Base-by-base conservation (phyloP, 1,284 basidiomycete genomes). In the Gymnopus androsaceus region DNA sequence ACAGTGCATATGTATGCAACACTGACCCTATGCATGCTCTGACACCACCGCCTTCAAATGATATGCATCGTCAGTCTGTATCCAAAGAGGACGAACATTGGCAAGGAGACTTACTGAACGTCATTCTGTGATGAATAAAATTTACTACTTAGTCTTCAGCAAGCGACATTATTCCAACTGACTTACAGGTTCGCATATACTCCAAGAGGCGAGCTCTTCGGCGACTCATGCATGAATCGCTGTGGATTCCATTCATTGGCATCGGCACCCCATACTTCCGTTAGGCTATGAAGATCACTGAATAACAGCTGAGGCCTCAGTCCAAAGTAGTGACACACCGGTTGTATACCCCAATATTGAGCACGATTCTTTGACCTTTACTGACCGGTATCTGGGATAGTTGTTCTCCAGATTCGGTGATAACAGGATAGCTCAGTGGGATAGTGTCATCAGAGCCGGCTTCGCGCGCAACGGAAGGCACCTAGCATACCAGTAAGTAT, bases 181-280 rank as follows among this genome's bases (percentile, higher is more conserved):
- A 61, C 64, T 41, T 40, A 66, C 63, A 65, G 21, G 45, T 67
- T 66, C 3, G 59, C 60, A 45, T 61, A 65, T 7, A 67, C 59
- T 17, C 67, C 66, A 12, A 68, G 40, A 0, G 58, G 47, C 11
- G 47, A 62, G 31, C 57, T 51, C 30, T 55, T 59, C 21, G 40
- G 47, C 4, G 17, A 30, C 14, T 31, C 30, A 27, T 63, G 52
- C 37, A 64, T 34, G 41, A 66, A 66, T 37, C 66, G 54, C 21
- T 48, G 55, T 1, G 67, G 67, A 33, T 64, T 66, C 66, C 67
- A 68, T 37, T 27, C 37, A 45, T 67, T 60, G 15, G 66, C 65
- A 49, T 68, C 67, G 34, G 60, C 55, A n/a, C 67, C 67, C 67
- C 67, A 68, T 4, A 65, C 54, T 11, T 48, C 31, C 19, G 46